These are phyloP conservation scores for Mycena vulgaris DNA, from an alignment of 768 basidiomycete species.

Conservation along the genomic window DNA sequence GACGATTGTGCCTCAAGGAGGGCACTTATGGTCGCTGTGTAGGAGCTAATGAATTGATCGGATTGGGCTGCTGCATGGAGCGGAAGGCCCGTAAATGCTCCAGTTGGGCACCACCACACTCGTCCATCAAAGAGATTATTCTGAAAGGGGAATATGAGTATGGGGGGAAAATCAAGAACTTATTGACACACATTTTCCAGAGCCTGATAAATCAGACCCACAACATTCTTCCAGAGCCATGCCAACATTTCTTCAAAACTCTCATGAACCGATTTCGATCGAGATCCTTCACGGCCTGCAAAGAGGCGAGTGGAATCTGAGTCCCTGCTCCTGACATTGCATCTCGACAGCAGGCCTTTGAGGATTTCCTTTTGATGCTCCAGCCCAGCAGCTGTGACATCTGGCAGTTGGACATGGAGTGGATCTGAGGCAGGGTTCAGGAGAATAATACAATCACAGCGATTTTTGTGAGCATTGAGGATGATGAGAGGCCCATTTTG, in stretches of 20 bases:
- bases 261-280: neutral
- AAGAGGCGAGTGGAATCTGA: neutral
- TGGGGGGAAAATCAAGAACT: too few relatives aligned
- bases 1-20: conserved; percentile 15
- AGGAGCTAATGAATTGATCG: conserved; percentile 30
- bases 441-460: neutral
- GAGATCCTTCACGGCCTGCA: neutral
- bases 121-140: too few relatives aligned
- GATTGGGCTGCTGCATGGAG: conserved; percentile 1
- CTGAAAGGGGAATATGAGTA: too few relatives aligned
- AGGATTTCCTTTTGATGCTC: neutral
- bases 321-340: neutral
- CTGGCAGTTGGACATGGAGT: neutral
- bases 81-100: conserved; percentile 11
- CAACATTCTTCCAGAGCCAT: conserved; percentile 1
- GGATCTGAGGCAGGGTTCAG: neutral
- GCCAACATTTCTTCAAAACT: neutral
- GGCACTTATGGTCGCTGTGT: conserved; percentile 34
- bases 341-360: neutral
- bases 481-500: neutral
- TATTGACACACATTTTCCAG: neutral
- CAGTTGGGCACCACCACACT: conserved; percentile 8
- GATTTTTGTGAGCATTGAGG: neutral
- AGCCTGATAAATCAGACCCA: neutral
- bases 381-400: neutral